Conservation (phyloP, 768 basidiomycete species). For the Lactarius hatsudake region DNA sequence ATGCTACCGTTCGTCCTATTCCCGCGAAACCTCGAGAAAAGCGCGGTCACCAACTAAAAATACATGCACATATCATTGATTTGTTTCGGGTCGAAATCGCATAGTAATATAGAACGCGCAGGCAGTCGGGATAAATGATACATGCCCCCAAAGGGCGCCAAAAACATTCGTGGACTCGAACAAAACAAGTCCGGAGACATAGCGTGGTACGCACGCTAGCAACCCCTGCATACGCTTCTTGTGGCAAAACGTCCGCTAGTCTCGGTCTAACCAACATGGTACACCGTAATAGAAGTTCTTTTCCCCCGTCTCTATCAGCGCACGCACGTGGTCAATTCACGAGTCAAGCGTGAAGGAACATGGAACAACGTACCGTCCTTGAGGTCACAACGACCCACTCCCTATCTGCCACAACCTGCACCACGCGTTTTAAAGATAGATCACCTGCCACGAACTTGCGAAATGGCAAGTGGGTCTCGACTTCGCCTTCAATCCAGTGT, state of each 20-base stretch:
- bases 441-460: constrained; percentile 10
- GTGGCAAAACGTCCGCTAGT: background rate
- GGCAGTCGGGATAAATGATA: background rate
- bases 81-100: background rate
- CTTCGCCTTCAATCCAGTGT: constrained; percentile 2
- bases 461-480: constrained; percentile 12
- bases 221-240: background rate
- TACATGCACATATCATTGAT: background rate
- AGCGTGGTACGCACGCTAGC: too few species aligned
- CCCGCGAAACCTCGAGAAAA: background rate
- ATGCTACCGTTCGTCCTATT: too few species aligned
- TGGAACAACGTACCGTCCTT: constrained; percentile 6
- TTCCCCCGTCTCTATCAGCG: background rate
- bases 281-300: background rate
- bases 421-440: background rate
- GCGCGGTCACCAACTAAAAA: background rate
- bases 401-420: constrained; percentile 11
- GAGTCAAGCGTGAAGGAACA: background rate
- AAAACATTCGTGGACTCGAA: too few species aligned
- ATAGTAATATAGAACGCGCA: background rate
- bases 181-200: too few species aligned
- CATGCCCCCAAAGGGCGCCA: background rate
- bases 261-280: constrained; percentile 13
- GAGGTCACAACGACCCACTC: constrained; percentile 18
- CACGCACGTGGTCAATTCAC: background rate